These are phyloP conservation scores for Geranium incanum DNA, from an alignment of 441 rosid species.

Conservation along the genomic window DNA sequence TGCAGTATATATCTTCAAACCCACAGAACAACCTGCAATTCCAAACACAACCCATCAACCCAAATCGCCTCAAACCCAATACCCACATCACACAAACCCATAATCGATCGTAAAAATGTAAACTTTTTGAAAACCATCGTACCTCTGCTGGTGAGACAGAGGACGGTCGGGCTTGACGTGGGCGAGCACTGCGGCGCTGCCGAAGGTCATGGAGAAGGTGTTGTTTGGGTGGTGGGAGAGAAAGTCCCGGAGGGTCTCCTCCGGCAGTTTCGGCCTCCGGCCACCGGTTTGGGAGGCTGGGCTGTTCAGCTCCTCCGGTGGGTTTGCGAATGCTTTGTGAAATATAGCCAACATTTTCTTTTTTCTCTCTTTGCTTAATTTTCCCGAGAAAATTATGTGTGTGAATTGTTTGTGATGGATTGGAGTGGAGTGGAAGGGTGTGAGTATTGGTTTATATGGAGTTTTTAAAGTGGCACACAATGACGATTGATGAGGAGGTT, in stretches of 20 bases:
- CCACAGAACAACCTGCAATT: conserved; percentile 69
- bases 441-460: background rate
- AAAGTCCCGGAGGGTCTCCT: conserved; percentile 51
- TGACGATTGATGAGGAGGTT: no score
- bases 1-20: conserved; percentile 62
- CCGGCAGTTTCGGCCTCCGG: conserved; percentile 46
- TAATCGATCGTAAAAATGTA: background rate
- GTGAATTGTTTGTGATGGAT: no score
- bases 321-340: conserved; percentile 59
- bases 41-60: background rate
- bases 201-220: conserved; percentile 55
- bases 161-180: conserved; percentile 35
- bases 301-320: conserved; percentile 82
- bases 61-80: background rate
- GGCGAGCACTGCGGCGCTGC: conserved; percentile 53
- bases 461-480: background rate
- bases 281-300: conserved; percentile 55
- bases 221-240: conserved; percentile 43
- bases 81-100: background rate
- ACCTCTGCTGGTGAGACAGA: conserved; percentile 44
- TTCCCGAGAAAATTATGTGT: background rate
- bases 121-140: background rate
- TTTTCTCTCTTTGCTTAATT: background rate
- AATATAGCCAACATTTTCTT: conserved; percentile 71
- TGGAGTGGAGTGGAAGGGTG: background rate